phyloP scores from a whole-genome alignment of 1,139 yeast genomes.

The Wickerhamiella pararugosa region DNA sequence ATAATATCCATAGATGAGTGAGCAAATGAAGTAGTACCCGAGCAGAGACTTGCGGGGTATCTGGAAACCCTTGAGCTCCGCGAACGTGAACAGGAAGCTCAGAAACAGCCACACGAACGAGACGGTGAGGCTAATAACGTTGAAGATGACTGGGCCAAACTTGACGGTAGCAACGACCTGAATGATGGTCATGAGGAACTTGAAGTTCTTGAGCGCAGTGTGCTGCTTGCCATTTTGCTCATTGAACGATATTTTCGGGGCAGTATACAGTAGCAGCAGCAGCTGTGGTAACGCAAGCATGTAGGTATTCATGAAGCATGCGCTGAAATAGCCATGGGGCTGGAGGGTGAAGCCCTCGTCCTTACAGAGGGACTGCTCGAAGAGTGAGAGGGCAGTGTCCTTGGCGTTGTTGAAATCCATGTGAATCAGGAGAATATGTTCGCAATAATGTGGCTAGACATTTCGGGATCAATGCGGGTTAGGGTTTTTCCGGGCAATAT shows the following conservation, averaged over 20 bases:
- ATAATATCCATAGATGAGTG: conserved; percentile 15
- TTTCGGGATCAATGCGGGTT: too few relatives aligned
- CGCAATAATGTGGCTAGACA: too few relatives aligned
- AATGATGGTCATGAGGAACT: conserved; percentile 11
- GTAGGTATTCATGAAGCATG: conserved; percentile 16
- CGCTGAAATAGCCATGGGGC: conserved; percentile 15
- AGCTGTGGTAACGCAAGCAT: conserved; percentile 13
- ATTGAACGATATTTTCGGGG: conserved; percentile 8
- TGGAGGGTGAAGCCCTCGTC: conserved; percentile 11
- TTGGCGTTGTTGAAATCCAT: too few relatives aligned
- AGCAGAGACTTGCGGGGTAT: conserved; percentile 14
- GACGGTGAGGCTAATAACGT: conserved; percentile 11
- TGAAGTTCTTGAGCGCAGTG: conserved; percentile 10
- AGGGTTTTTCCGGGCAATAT: too few relatives aligned
- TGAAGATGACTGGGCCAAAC: conserved; percentile 14
- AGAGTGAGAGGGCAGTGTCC: not conserved
- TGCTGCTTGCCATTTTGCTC: conserved; percentile 10
- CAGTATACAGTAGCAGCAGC: conserved; percentile 11
- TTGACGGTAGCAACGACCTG: conserved; percentile 9
- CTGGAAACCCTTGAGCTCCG: conserved; percentile 16
- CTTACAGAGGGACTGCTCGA: conserved; percentile 13
- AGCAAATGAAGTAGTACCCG: conserved; percentile 14
- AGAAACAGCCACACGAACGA: conserved; percentile 10
- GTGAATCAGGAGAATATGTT: too few relatives aligned
- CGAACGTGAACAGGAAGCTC: conserved; percentile 13